These are phyloP conservation scores for Penicillium sp. DNA, from an alignment of 2,329 filamentous ascomycete genomes.

Conservation along the genomic window DNA sequence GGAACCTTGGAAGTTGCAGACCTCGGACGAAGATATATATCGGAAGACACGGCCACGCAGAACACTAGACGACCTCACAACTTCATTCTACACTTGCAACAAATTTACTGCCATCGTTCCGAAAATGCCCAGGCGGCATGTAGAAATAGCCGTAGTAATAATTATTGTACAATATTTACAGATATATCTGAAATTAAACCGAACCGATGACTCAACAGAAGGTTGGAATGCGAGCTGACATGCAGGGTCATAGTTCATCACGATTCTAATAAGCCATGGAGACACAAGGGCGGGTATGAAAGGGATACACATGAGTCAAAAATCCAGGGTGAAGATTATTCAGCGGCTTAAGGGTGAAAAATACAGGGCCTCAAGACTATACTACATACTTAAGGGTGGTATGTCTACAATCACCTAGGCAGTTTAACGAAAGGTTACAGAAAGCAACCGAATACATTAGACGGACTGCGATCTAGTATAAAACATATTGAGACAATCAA, in stretches of 20 bases:
- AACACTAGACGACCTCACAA: no score
- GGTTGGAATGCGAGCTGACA: background rate
- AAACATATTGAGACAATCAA: slow-evolving; percentile 19
- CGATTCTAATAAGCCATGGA: background rate
- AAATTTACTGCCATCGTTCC: no score
- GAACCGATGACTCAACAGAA: background rate
- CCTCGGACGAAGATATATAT: no score
- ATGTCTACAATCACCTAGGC: background rate
- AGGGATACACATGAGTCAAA: background rate
- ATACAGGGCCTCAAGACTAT: no score
- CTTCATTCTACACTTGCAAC: no score
- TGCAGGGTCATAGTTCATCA: background rate
- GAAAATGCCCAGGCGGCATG: no score
- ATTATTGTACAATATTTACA: no score
- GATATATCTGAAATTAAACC: no score
- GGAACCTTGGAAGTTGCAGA: no score
- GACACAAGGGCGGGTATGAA: background rate
- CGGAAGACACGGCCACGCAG: no score
- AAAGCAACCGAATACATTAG: slow-evolving; percentile 25
- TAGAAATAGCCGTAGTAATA: no score
- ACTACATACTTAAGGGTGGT: background rate
- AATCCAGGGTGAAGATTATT: background rate
- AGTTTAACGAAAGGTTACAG: background rate
- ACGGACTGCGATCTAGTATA: slow-evolving; percentile 11
- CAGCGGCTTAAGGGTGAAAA: background rate